Evolutionary conservation across 2,329 filamentous ascomycete species (phyloP), one percentile per base, ranked within the genome.

Genomic region (Coniochaeta sp.): DNA sequence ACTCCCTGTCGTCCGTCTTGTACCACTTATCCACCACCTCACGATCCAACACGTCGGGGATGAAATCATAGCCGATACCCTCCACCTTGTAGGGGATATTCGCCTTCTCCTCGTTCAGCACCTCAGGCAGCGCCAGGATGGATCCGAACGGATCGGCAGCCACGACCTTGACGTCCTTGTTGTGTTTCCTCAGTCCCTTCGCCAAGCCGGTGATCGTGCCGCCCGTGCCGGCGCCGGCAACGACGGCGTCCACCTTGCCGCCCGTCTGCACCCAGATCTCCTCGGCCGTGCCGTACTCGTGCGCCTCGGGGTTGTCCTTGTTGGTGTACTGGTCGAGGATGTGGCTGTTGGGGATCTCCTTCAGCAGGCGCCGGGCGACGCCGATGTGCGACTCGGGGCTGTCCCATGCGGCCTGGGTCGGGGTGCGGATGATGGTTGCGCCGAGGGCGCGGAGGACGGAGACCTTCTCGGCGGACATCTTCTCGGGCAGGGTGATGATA

Each of bases 381-480:
- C 94, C 94, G 63, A 99, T 99, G 69, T 99, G 94, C 51, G 89
- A 95, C 73, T 99, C 94, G 51, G 94, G 94, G 33, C 84, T 86
- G 70, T 99, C 94, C 76, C 83, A 97, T 38, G 94, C 92, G 32
- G 94, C 94, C 70, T 95, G 90, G 30, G 91, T 99, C 22, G 94
- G 94, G 4, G 94, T 99, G 51, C 94, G 86, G 68, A 99, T 96
- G 71, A 99, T 97, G 65, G 95, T 96, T 38, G 94, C 94, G 57
- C 92, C 92, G 50, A 99, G 81, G 27, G 94, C 92, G 61, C 91
- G 88, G 56, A 99, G 79, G 26, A 99, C 94, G 2, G 92, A 87
- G 33, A 99, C 94, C 72, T 99, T 99, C 72, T 99, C 94, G 47
- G 91, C 88, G 1, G 91, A 96, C 94, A 99, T 99, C 78, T 99